Conservation (phyloP, 2,329 filamentous ascomycete genomes). For the Phialemoniopsis sp. region DNA sequence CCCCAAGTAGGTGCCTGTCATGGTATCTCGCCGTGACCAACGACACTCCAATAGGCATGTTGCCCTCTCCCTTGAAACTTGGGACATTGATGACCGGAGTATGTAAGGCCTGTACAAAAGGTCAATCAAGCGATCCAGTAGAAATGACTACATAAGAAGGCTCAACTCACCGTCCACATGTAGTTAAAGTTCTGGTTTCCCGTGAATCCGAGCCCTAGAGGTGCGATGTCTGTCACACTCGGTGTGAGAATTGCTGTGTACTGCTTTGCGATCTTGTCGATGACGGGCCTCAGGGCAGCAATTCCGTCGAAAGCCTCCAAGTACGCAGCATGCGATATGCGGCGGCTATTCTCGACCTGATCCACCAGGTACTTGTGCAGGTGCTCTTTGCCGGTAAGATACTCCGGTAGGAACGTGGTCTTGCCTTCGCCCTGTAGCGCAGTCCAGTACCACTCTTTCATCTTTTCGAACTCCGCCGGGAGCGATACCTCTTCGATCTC, state of each 20-base stretch:
- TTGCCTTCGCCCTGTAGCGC: conserved; percentile 49
- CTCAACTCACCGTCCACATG: conserved; percentile 49
- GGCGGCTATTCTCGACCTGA: conserved; percentile 44
- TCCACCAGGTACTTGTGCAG: conserved; percentile 38
- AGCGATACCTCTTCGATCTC: conserved; percentile 52
- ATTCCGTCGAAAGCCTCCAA: conserved; percentile 51
- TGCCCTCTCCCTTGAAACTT: conserved; percentile 52
- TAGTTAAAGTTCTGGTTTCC: conserved; percentile 48
- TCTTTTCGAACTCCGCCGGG: conserved; percentile 39
- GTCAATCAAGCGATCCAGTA: no score
- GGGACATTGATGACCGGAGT: conserved; percentile 61
- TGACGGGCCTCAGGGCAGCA: conserved; percentile 45
- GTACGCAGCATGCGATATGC: conserved; percentile 39
- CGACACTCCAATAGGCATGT: conserved; percentile 56
- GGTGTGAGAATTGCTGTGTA: conserved; percentile 56
- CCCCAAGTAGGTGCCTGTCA: conserved; percentile 35
- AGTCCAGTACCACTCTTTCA: conserved; percentile 47
- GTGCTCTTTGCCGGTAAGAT: conserved; percentile 39
- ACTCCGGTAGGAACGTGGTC: conserved; percentile 49
- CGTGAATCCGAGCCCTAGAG: conserved; percentile 46
- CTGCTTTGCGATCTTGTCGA: conserved; percentile 44
- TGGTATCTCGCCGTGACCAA: conserved; percentile 41
- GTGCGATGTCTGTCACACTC: conserved; percentile 56
- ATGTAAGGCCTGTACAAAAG: conserved; percentile 39
- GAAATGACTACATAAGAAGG: neutral